phyloP scores from a whole-genome alignment of 306 rosid species.

The Quercus rubra region DNA sequence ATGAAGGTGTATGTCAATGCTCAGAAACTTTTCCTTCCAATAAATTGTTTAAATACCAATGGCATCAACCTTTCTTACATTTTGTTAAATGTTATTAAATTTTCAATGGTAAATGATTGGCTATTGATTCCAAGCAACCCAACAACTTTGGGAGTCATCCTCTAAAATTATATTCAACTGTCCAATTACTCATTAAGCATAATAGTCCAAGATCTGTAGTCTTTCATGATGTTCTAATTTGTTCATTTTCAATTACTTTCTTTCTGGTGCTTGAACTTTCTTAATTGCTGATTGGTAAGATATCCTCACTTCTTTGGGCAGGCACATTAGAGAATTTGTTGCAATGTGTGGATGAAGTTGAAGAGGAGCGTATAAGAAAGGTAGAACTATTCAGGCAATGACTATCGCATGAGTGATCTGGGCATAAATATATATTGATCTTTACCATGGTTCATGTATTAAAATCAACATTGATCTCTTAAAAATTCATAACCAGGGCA shows the following conservation, averaged over 20 bases:
- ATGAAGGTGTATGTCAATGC: not conserved
- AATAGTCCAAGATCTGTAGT: not conserved
- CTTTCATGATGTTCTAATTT: not conserved
- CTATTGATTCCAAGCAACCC: too few relatives aligned
- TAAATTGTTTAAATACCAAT: not conserved
- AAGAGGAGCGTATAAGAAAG: constrained; percentile 80
- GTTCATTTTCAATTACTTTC: not conserved
- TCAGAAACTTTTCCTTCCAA: not conserved
- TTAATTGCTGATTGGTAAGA: not conserved
- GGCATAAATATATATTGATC: not conserved
- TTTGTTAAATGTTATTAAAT: not conserved
- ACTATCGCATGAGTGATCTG: not conserved
- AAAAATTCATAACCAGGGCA: not conserved
- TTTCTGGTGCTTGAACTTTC: constrained; percentile 1
- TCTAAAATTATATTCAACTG: not conserved
- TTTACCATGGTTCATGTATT: not conserved
- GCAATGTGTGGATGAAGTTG: constrained; percentile 70
- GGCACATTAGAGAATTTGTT: constrained; percentile 82
- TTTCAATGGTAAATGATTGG: not conserved
- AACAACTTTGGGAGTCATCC: not conserved
- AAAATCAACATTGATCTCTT: not conserved
- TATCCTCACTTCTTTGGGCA: constrained; percentile 28
- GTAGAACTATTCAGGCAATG: constrained; percentile 31
- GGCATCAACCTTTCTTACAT: not conserved
- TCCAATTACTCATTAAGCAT: not conserved